Percentiles rank a stretch among this genome's conserved stretches.
Evolutionary conservation across 345 rosid genomes (phyloP).

Genomic region (Jatropha curcas): DNA sequence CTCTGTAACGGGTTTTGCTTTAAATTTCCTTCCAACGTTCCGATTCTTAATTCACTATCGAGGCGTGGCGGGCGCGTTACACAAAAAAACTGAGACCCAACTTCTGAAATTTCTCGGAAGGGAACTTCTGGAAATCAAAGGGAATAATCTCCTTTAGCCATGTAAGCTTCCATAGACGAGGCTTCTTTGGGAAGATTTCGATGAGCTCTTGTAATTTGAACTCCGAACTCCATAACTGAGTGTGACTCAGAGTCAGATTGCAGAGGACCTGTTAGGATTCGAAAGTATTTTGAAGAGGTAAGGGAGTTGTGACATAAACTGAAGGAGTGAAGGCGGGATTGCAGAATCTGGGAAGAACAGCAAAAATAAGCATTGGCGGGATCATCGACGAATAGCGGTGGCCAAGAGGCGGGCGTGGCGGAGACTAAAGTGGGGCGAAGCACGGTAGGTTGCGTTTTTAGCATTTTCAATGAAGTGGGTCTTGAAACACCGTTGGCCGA

Average conservation of each 20-base stretch:
- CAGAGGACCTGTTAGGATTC: no score
- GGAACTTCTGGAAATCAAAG: slow-evolving; percentile 88
- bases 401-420: slow-evolving; percentile 89
- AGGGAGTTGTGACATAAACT: slow-evolving; percentile 62
- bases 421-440: slow-evolving; percentile 88
- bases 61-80: slow-evolving; percentile 76
- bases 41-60: slow-evolving; percentile 67
- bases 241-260: slow-evolving; percentile 41
- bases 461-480: slow-evolving; percentile 54
- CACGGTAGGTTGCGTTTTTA: slow-evolving; percentile 73
- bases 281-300: slow-evolving; percentile 44
- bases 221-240: slow-evolving; percentile 43
- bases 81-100: slow-evolving; percentile 95
- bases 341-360: slow-evolving; percentile 80
- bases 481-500: slow-evolving; percentile 42
- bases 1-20: slow-evolving; percentile 69
- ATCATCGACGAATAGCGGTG: slow-evolving; percentile 77
- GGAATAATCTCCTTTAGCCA: slow-evolving; percentile 66
- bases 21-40: slow-evolving; percentile 78
- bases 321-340: slow-evolving; percentile 83
- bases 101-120: slow-evolving; percentile 61
- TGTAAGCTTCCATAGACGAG: slow-evolving; percentile 75
- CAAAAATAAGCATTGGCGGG: slow-evolving; percentile 85
- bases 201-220: slow-evolving; percentile 66
- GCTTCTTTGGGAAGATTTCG: slow-evolving; percentile 65